Evolutionary conservation across 768 basidiomycete genomes (phyloP).

Genomic region (Russula brevipes): DNA sequence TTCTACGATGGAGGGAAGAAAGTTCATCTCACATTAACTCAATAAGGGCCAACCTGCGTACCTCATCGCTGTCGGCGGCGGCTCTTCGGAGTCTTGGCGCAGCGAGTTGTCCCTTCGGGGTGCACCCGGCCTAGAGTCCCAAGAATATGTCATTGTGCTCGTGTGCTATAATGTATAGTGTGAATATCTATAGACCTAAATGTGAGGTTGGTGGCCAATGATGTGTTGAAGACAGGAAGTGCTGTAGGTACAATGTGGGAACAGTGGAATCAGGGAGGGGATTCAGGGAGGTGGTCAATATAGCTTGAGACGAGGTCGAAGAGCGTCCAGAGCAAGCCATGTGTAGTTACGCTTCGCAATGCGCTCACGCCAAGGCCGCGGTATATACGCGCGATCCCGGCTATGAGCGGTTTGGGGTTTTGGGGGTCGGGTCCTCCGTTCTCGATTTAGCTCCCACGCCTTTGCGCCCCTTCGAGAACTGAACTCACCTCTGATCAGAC

Average conservation of each 20-base stretch:
- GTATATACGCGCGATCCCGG: constrained; percentile 81
- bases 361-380: constrained; percentile 93
- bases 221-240: constrained; percentile 10
- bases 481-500: constrained; percentile 70
- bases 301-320: constrained; percentile 76
- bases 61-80: not conserved
- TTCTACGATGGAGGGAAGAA: not conserved
- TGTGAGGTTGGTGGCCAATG: constrained; percentile 12
- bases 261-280: constrained; percentile 2
- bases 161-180: constrained; percentile 23
- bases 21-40: not conserved
- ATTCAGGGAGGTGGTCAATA: constrained; percentile 54
- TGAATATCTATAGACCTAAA: constrained; percentile 17
- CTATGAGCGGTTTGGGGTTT: constrained; percentile 67
- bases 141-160: constrained; percentile 6
- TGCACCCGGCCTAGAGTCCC: not conserved
- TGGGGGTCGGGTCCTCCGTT: constrained; percentile 67
- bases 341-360: constrained; percentile 85
- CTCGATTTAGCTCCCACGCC: not conserved
- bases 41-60: not conserved
- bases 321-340: constrained; percentile 90
- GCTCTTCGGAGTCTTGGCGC: not conserved
- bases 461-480: not conserved
- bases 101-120: not conserved
- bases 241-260: constrained; percentile 5